phyloP scores from a whole-genome alignment of 169 alveolate genomes.

The Eimeria zaria region DNA sequence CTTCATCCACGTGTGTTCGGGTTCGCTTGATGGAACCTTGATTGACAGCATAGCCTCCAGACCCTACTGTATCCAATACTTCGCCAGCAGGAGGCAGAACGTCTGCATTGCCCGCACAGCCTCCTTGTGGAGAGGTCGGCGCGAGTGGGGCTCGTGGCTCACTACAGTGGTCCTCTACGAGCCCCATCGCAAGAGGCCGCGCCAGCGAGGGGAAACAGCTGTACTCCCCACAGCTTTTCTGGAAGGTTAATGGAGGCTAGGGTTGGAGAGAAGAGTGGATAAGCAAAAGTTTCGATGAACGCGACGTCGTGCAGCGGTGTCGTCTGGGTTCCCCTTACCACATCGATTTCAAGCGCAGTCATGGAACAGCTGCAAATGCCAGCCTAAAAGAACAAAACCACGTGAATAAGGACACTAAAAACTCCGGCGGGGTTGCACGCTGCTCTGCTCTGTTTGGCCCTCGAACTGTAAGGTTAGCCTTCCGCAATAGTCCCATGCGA shows the following conservation, averaged over 20 bases:
- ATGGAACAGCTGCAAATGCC: too few species aligned
- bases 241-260: neutral
- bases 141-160: neutral
- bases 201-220: neutral
- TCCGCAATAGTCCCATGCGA: too few species aligned
- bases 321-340: neutral
- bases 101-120: neutral
- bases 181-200: constrained; percentile 32
- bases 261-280: neutral
- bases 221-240: neutral
- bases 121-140: neutral
- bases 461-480: too few species aligned
- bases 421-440: too few species aligned
- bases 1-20: constrained; percentile 18
- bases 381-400: too few species aligned
- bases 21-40: constrained; percentile 14
- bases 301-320: neutral
- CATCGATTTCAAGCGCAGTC: too few species aligned
- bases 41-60: neutral
- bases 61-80: neutral
- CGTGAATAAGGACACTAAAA: too few species aligned
- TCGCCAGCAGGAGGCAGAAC: neutral
- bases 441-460: too few species aligned
- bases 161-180: neutral
- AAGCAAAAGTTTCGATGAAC: neutral